Evolutionary conservation across 495 filamentous ascomycete genomes (phyloP), one percentile per base, ranked within the genome.

Genomic region (Venustampulla echinocandica): DNA sequence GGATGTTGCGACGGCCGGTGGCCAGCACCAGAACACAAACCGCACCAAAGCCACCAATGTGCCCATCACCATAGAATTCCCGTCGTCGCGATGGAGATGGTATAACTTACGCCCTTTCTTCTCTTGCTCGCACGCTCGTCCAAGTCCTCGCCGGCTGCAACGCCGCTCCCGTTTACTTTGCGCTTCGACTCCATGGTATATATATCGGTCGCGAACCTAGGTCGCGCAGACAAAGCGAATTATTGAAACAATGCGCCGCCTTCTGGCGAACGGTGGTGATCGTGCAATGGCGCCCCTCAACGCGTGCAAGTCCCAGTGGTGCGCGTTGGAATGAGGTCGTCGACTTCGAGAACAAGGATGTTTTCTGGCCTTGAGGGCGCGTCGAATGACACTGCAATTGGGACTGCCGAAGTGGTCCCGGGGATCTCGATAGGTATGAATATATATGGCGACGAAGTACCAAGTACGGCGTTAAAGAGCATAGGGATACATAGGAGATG

Each of bases 171-270:
- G 45, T 59, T 62, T 19, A 72, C 73, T 60, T 84, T 85, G 43
- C 84, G 76, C 70, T 86, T 88, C 48, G 73, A 72, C 46, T 79
- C 80, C 81, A 85, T 85, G 34, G 54, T 46, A 42, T 58, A 38
- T 32, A n/a, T n/a, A n/a, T n/a, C n/a, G n/a, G n/a, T 23, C 47
- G 13, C 18, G 14, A 27, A 30, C 11, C 19, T 20, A 20, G 35
- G 34, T 45, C 19, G 34, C 46, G 7, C 27, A 10, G 7, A 23
- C 23, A 13, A 15, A n/a, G n/a, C 3, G 15, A 35, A 22, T 40
- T 33, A 30, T 17, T 25, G 34, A 33, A 13, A 18, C 17, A 19
- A 44, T 54, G 45, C 40, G 33, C 14, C 5, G 33, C 7, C 20
- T 2, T 39, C 40, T 28, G 40, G 3, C 11, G 13, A 41, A 14